Percentiles rank a stretch among this genome's conserved stretches.
Evolutionary conservation across 2,329 filamentous ascomycete species (phyloP).

Genomic region (Sporothrix dimorphospora): DNA sequence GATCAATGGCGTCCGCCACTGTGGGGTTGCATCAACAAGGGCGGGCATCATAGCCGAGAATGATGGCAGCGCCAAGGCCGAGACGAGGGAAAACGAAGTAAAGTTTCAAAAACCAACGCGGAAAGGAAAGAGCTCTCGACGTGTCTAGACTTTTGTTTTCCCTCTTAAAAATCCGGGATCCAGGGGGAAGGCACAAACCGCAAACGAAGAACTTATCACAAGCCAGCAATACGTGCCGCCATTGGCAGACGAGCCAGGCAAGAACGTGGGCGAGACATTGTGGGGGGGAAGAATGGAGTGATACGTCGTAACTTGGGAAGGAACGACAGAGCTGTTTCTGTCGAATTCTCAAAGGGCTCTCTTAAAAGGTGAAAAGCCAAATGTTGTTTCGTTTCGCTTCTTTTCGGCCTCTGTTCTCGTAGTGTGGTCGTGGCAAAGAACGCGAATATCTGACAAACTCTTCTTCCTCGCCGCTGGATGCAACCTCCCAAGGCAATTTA

Average conservation of each 20-base stretch:
- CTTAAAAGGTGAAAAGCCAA: not conserved
- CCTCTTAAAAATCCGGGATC: not conserved
- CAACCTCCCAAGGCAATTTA: not conserved
- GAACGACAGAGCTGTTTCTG: not conserved
- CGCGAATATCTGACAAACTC: not conserved
- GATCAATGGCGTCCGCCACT: not conserved
- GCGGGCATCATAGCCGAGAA: constrained; percentile 5
- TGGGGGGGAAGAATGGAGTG: constrained; percentile 1
- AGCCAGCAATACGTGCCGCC: constrained; percentile 11
- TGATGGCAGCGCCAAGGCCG: not conserved
- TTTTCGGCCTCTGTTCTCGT: not conserved
- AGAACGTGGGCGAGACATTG: constrained; percentile 6
- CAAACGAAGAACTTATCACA: not conserved
- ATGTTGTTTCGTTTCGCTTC: not conserved
- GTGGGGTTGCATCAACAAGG: constrained; percentile 18
- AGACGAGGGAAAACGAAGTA: not conserved
- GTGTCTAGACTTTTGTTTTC: not conserved
- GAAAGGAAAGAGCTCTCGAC: not conserved
- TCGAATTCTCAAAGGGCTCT: not conserved
- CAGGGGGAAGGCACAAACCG: constrained; percentile 13
- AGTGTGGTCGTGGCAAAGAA: not conserved
- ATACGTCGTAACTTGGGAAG: not conserved
- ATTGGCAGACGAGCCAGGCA: constrained; percentile 14
- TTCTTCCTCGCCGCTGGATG: not conserved
- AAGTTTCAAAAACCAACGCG: not conserved